Evolutionary conservation across 768 basidiomycete genomes (phyloP).

Genomic region (Agrocybe praecox): DNA sequence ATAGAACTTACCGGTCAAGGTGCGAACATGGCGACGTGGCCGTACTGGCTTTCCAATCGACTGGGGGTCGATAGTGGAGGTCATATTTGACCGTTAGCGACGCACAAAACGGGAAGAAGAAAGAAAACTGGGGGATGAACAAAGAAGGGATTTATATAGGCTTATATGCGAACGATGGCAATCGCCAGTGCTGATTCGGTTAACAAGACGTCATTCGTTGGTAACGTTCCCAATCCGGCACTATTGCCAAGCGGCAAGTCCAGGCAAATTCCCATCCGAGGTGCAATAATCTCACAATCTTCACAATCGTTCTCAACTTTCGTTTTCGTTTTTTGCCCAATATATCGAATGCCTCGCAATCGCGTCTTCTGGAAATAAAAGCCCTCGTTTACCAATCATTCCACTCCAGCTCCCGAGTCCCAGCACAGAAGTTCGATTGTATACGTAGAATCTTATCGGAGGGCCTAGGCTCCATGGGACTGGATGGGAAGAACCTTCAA

Average conservation of each 20-base stretch:
- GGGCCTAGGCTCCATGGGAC: too few species aligned
- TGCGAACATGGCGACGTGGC: slow-evolving; percentile 67
- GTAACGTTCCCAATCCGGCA: slow-evolving; percentile 6
- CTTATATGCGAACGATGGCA: slow-evolving; percentile 13
- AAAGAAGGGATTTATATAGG: slow-evolving; percentile 14
- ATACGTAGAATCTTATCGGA: too few species aligned
- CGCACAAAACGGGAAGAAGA: slow-evolving; percentile 10
- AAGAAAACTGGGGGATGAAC: not conserved
- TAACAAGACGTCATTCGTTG: slow-evolving; percentile 20
- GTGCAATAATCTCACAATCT: not conserved
- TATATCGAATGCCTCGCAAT: too few species aligned
- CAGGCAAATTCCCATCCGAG: not conserved
- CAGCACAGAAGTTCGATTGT: too few species aligned
- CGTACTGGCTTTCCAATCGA: slow-evolving; percentile 64
- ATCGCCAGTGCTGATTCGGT: slow-evolving; percentile 9
- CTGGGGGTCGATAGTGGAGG: slow-evolving; percentile 65
- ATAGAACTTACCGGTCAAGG: slow-evolving; percentile 57
- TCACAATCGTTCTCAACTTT: too few species aligned
- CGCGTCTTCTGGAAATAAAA: too few species aligned
- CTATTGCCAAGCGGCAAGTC: not conserved
- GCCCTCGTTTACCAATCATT: too few species aligned
- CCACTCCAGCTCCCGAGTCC: too few species aligned
- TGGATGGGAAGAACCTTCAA: too few species aligned
- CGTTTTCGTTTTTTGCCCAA: too few species aligned
- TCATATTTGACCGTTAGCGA: slow-evolving; percentile 43